Base-by-base conservation (phyloP, 208 protist genomes). In the Leptomonas seymouri region DNA sequence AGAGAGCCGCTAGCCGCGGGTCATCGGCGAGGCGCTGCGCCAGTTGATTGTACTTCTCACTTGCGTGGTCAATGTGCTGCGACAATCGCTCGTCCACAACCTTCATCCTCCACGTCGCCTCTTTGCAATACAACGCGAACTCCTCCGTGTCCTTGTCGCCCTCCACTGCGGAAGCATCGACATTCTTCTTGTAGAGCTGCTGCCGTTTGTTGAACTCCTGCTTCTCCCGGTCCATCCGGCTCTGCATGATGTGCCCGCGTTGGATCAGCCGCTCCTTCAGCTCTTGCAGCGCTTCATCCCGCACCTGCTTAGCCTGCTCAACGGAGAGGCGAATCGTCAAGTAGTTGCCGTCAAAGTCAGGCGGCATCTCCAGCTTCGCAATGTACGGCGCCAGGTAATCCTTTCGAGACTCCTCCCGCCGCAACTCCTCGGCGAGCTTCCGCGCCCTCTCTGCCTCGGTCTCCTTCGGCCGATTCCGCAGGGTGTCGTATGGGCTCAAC, bases 371-470 rank as follows among this genome's bases (percentile, higher is more conserved):
- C 16, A 94, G 80, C 59, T 94, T 93, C 20, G 88, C 86, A 56
- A 97, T 93, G 77, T 97, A 97, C 44, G 93, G 93, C 2, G 93
- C 93, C 8, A 97, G 82, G 70, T 95, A 95, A 64, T 97, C 93
- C 69, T 89, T 85, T 30, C 89, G 86, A 15, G 88, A 91, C 67
- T 93, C 88, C 60, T 91, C 83, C 14, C 82, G 84, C 5, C 80
- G 70, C n/a, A 72, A 67, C 41, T 76, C 79, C 57, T 95, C 93
- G 12, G 90, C 90, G 3, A 92, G 71, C 70, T 80, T 85, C 63
- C 73, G 73, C 34, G 84, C 85, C 7, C 83, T 79, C 67, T 94
- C 90, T 27, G 79, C 80, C 73, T 97, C 90, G 36, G 88, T 91
- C 67, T 95, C 93, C 48, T 78, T 85, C 12, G 90, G 87, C 4